Base-by-base conservation (phyloP, 1,284 basidiomycete species). In the Apiotrichum akiyoshidainum region DNA sequence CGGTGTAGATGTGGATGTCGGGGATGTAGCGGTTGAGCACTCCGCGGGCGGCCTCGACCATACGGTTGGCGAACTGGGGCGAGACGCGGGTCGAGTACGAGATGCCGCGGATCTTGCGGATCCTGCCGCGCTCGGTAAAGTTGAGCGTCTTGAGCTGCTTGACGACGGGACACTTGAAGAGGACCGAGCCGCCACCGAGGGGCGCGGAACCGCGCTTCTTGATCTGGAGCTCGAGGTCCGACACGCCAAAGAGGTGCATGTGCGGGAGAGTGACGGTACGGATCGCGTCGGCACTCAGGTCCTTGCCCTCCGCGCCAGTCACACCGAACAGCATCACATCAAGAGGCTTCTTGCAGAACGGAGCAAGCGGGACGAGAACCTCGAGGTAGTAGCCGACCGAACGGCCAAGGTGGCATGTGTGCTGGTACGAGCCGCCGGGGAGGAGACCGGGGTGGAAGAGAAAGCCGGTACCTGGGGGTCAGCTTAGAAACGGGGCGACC, bases 1-100 rank as follows among this genome's bases (percentile, higher is more conserved):
- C 96, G 1, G 96, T 96, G 74, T 98, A 96, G 33, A 99, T 85
- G 77, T 99, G 98, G 34, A 98, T 91, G 73, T 99, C 96, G 31
- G 95, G 95, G 61, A 99, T 96, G 77, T 91, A 98, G 5, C 94
- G 87, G 72, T 98, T 98, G 40, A 99, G 82, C 26, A 99, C 83
- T 3, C 89, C 90, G 45, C 96, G 85, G 12, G 92, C 87, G 2
- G 92, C 84, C 70, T 98, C 95, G 57, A 99, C 96, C 87, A 99
- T 92, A 48, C 96, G 85, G 76, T 97, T 98, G 2, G 94, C 93
- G 73, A 99, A 92, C 72, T 99, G 94, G 19, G 96, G 95, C 61
- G 87, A 94, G 17, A 99, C 94, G 47, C 96, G 88, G 31, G 95
- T 93, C 3, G 90, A 89, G 77, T 95, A 95, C 86, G 96, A 89